Conservation (phyloP, 495 filamentous ascomycete species). For the Aspergillus bertholletiae region DNA sequence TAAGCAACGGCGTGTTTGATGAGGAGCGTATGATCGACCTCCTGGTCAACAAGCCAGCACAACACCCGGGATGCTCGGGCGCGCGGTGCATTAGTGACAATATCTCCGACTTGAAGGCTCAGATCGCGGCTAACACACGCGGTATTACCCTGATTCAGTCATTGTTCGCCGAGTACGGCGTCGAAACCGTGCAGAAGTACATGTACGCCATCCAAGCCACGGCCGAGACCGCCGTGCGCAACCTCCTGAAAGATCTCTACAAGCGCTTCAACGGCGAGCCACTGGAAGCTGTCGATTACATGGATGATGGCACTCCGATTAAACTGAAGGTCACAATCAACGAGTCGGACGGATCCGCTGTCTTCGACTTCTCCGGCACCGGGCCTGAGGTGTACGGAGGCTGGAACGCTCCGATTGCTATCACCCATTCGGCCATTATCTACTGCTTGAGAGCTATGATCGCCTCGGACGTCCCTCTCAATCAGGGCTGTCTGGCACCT, state of each 20-base stretch:
- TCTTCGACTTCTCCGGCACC: conserved; percentile 84
- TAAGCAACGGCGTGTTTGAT: conserved; percentile 85
- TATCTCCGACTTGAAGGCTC: conserved; percentile 92
- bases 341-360: conserved; percentile 75
- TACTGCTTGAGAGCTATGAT: conserved; percentile 94
- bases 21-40: conserved; percentile 83
- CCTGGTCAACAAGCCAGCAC: conserved; percentile 76
- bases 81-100: conserved; percentile 91
- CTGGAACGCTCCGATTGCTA: conserved; percentile 91
- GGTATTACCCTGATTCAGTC: conserved; percentile 85
- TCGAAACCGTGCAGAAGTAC: conserved; percentile 90
- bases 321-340: conserved; percentile 82
- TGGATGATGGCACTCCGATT: conserved; percentile 97
- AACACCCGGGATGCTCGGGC: conserved; percentile 83
- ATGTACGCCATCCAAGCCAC: conserved; percentile 94
- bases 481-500: conserved; percentile 90
- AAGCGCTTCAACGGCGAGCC: conserved; percentile 73
- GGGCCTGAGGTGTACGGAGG: conserved; percentile 93
- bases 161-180: conserved; percentile 86
- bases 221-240: conserved; percentile 80
- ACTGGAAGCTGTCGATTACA: conserved; percentile 83
- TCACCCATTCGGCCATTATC: conserved; percentile 94
- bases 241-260: conserved; percentile 75
- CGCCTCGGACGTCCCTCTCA: conserved; percentile 88
- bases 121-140: conserved; percentile 94